Evolutionary conservation across 2,329 filamentous ascomycete species (phyloP), one percentile per base, ranked within the genome.

Genomic region (Arthroderma sp.): DNA sequence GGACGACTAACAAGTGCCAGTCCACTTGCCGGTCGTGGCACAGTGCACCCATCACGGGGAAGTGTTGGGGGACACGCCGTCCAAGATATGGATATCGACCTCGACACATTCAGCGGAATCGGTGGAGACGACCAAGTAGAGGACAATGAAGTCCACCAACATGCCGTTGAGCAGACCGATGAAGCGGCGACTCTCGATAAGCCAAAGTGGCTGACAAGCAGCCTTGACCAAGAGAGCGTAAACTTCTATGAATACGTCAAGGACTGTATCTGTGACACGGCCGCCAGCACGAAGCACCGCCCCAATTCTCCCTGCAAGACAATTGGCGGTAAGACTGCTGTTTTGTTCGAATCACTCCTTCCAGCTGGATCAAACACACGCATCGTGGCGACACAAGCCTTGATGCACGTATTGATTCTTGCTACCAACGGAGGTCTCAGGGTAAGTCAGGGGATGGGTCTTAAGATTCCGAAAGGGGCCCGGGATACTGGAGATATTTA

Each of bases 381-480:
- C 32, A 66, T 75, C 29, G 78, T 85, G 8, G 83, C 81, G 6
- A 79, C 83, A 2, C 83, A 87, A 59, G 85, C 79, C 0, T 81
- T 85, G 57, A 77, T 83, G 64, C 83, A 91, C 58, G 71, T 85
- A 2, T 72, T 93, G 9, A 71, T 74, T 7, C 70, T 91, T 37
- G 80, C 77, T 4, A 85, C 78, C 2, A 85, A 80, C 61, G 72
- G 72, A 1, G 60, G 74, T 45, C 64, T 89, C 38, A 58, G 64
- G 11, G 77, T 88, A 4, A 62, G 73, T 49, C 86, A 94, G 61
- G 61, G 61, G 2, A n/a, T 45, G 4, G 40, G 43, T 28, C 27
- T 41, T 5, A 29, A 6, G 27, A 34, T 6, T 22, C 40, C 47
- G 36, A 42, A 30, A 32, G 44, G 42, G n/a, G 45, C 38, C 29